Conservation (phyloP, 306 rosid species). For the Begonia loranthoides region DNA sequence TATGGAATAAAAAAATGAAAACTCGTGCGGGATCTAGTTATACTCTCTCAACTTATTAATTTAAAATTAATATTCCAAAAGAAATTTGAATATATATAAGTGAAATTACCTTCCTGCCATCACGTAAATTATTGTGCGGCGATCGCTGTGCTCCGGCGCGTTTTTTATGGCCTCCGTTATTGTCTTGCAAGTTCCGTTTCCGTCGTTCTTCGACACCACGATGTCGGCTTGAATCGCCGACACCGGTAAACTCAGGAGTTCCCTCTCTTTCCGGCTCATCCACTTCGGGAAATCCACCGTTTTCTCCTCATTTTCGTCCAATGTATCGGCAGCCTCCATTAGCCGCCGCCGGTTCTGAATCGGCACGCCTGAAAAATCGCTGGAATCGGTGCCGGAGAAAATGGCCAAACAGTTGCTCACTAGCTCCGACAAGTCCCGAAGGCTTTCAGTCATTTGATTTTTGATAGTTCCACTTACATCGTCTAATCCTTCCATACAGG, state of each 20-base stretch:
- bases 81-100: not conserved
- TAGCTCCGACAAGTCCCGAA: constrained; percentile 55
- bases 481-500: constrained; percentile 59
- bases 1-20: too few relatives aligned
- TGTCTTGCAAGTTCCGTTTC: constrained; percentile 53
- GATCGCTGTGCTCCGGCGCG: constrained; percentile 42
- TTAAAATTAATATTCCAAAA: too few relatives aligned
- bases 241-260: constrained; percentile 35
- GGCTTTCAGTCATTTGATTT: constrained; percentile 27
- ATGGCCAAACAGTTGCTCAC: constrained; percentile 82
- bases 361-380: constrained; percentile 79
- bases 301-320: constrained; percentile 1
- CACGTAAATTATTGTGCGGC: constrained; percentile 54
- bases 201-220: constrained; percentile 47
- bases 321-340: constrained; percentile 14
- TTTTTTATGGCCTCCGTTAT: constrained; percentile 67
- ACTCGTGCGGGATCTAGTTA: too few relatives aligned
- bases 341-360: constrained; percentile 30
- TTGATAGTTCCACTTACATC: constrained; percentile 38
- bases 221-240: constrained; percentile 56
- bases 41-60: too few relatives aligned
- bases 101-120: constrained; percentile 85
- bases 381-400: constrained; percentile 24
- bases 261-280: constrained; percentile 51
- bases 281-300: constrained; percentile 49